Conservation (phyloP, 148 eudicot species). For the Diospyros kaki region DNA sequence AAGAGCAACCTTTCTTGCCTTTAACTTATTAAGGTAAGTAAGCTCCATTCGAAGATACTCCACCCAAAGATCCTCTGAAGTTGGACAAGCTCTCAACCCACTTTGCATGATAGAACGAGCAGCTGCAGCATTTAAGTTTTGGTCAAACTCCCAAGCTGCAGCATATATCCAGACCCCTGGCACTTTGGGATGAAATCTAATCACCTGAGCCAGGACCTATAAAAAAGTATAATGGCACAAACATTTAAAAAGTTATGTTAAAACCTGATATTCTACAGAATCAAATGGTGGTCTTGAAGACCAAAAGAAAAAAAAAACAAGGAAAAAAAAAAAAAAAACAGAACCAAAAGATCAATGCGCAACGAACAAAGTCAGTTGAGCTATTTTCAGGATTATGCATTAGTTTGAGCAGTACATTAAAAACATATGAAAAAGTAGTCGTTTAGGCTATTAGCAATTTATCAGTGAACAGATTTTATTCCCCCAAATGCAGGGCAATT, state of each 20-base stretch:
- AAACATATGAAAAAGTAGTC: too few species aligned
- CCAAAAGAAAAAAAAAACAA: neutral
- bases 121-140: slow-evolving; percentile 63
- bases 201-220: slow-evolving; percentile 73
- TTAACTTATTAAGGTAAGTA: slow-evolving; percentile 85
- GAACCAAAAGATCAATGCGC: neutral
- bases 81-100: slow-evolving; percentile 81
- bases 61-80: slow-evolving; percentile 91
- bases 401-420: neutral
- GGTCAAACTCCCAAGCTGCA: slow-evolving; percentile 93
- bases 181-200: slow-evolving; percentile 82
- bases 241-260: neutral
- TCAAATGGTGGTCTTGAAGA: neutral
- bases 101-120: slow-evolving; percentile 80
- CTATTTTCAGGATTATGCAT: neutral
- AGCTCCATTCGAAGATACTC: slow-evolving; percentile 92
- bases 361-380: neutral
- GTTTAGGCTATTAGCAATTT: neutral
- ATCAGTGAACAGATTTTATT: neutral
- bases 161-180: slow-evolving; percentile 95
- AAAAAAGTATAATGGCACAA: neutral
- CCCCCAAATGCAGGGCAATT: neutral
- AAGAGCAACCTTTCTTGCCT: slow-evolving; percentile 68
- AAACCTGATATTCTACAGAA: neutral
- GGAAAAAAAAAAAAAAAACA: too few species aligned